A percentile compares a stretch with the other conserved stretches of the same genome.
These are phyloP conservation scores for Aspergillus chevalieri DNA, from an alignment of 2,329 filamentous ascomycete genomes.

Conservation along the genomic window DNA sequence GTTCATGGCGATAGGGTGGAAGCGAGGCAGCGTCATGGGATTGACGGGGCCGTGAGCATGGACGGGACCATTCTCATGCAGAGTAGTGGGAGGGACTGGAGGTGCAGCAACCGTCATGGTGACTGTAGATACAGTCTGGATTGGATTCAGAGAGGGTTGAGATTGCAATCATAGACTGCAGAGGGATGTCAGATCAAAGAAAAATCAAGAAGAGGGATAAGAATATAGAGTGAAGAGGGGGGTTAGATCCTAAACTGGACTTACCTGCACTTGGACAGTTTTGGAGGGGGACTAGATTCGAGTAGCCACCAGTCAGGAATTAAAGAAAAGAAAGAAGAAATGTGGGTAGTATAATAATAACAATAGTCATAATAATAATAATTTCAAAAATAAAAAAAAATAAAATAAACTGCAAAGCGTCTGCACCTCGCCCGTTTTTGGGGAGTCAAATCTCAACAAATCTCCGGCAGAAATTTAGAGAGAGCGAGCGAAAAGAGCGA, in stretches of 20 bases:
- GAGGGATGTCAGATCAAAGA: background rate
- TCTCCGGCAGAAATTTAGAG: background rate
- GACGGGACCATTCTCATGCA: slow-evolving; percentile 24
- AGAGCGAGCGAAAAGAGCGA: background rate
- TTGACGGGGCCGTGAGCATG: slow-evolving; percentile 18
- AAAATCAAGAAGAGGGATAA: background rate
- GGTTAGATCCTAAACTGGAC: slow-evolving; percentile 1
- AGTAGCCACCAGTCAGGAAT: background rate
- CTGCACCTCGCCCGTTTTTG: slow-evolving; percentile 20
- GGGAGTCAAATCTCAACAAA: background rate
- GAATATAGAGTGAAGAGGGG: slow-evolving; percentile 1
- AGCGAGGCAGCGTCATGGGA: slow-evolving; percentile 28
- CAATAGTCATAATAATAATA: background rate
- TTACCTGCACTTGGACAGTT: background rate
- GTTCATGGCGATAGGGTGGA: slow-evolving; percentile 38
- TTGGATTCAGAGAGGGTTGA: too few species aligned
- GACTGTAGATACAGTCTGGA: slow-evolving; percentile 2
- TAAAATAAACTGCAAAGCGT: slow-evolving; percentile 2
- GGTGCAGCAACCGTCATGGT: slow-evolving; percentile 33
- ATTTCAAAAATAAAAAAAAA: slow-evolving; percentile 13
- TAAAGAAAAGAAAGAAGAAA: slow-evolving; percentile 3
- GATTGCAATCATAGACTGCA: slow-evolving; percentile 2
- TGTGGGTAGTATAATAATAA: slow-evolving; percentile 8
- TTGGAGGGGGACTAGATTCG: background rate
- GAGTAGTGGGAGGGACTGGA: slow-evolving; percentile 24